Conservation (phyloP, 116 monocot genomes). For the Dioscorea cayenensis region DNA sequence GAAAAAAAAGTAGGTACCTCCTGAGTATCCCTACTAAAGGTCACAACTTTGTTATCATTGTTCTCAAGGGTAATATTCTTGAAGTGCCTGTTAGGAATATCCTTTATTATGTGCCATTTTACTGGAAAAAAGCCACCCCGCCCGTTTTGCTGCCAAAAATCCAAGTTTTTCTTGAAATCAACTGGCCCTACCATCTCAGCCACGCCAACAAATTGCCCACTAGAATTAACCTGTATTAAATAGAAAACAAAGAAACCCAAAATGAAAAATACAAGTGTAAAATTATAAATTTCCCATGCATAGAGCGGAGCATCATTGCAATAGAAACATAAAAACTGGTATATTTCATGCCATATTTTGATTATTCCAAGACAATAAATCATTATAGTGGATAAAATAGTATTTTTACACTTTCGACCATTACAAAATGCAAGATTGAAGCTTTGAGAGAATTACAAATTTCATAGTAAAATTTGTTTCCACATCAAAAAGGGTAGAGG, state of each 20-base stretch:
- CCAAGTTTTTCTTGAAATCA: slow-evolving; percentile 60
- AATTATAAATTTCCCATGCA: not conserved
- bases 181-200: slow-evolving; percentile 68
- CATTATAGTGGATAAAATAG: not conserved
- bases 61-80: slow-evolving; percentile 56
- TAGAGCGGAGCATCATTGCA: not conserved
- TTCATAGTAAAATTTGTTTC: no score
- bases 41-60: slow-evolving; percentile 51
- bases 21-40: slow-evolving; percentile 70
- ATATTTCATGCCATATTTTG: not conserved
- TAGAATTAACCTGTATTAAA: slow-evolving; percentile 50
- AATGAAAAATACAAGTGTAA: not conserved
- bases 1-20: slow-evolving; percentile 24
- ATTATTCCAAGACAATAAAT: not conserved
- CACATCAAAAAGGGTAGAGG: no score
- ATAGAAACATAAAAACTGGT: not conserved
- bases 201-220: slow-evolving; percentile 64
- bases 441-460: not conserved
- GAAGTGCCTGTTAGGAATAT: slow-evolving; percentile 47
- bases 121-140: slow-evolving; percentile 75
- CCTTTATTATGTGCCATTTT: slow-evolving; percentile 68
- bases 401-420: not conserved
- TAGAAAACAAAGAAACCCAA: not conserved
- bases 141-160: slow-evolving; percentile 50
- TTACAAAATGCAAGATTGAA: not conserved